Evolutionary conservation across 805 yeast species (phyloP).

Genomic region (Metschnikowia reukaufii): DNA sequence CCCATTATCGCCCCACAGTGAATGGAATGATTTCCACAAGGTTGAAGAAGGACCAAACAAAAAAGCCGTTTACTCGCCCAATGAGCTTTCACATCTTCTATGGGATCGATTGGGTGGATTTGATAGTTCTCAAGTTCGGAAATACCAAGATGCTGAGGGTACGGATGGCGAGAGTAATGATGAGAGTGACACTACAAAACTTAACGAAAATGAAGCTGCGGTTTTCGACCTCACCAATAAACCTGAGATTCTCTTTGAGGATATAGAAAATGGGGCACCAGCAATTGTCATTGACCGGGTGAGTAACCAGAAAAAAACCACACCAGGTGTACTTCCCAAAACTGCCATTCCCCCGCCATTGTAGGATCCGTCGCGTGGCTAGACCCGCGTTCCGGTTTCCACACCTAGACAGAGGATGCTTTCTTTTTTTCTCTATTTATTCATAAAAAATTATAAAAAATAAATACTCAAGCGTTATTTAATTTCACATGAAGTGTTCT

Average conservation of each 20-base stretch:
- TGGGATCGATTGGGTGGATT: constrained; percentile 46
- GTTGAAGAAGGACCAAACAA: constrained; percentile 43
- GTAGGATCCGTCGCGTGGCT: constrained; percentile 2
- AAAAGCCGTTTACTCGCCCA: constrained; percentile 35
- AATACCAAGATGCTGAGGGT: constrained; percentile 22
- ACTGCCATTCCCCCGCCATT: constrained; percentile 38
- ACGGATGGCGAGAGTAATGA: constrained; percentile 13
- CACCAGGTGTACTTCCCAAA: constrained; percentile 25
- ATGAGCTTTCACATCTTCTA: constrained; percentile 41
- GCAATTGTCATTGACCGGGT: constrained; percentile 40
- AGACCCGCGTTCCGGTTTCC: no score
- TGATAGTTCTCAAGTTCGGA: constrained; percentile 36
- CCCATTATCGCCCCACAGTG: constrained; percentile 45
- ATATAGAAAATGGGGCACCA: constrained; percentile 39
- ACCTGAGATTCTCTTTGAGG: constrained; percentile 39
- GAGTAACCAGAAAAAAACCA: constrained; percentile 17
- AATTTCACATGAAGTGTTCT: no score
- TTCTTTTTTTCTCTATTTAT: no score
- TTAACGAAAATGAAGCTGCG: background rate
- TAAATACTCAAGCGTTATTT: no score
- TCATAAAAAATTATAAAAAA: no score
- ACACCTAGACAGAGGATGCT: no score
- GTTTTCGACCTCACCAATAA: constrained; percentile 27
- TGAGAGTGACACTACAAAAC: background rate
- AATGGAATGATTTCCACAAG: constrained; percentile 44